Base-by-base conservation (phyloP, 176 grass and related monocot species). In the Elaeis guineensis region DNA sequence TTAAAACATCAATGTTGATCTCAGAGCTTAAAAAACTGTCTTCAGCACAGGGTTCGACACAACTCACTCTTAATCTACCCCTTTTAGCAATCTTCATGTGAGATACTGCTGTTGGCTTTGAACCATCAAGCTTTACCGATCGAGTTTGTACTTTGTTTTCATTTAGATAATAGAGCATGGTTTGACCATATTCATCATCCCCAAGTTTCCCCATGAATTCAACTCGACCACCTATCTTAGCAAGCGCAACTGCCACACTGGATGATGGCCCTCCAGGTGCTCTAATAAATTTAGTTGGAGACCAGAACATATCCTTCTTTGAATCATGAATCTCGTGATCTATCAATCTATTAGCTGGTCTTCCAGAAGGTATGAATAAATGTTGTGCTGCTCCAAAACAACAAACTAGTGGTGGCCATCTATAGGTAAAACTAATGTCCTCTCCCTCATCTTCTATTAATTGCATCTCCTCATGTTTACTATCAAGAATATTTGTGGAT, bases 171-270 rank as follows among this genome's bases (percentile, higher is more conserved):
- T 81, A 82, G 35, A 90, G 6, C 51, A 90, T 59, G 50, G 80
- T 78, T 55, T 80, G 69, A 21, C 87, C 92, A 26, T 82, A 81
- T 19, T 79, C 78, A 73, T 96, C 91, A 72, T 79, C 71, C 7
- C 92, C 92, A 75, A 96, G 72, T 77, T 90, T 90, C 56, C 92
- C 92, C 83, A 96, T 85, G 69, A 96, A 96, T 54, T 17, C 80
- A 60, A 85, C 87, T 56, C 58, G 78, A 30, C 80, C 80, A n/a
- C 83, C 92, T 53, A 82, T 56, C 7, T 71, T 70, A 32, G 87
- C 87, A 67, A 96, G 67, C 59, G 80, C 69, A 62, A 88, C 62
- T 50, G 92, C 92, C 26, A 96, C 87, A 77, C 79, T 84, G 58
- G 83, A 84, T 22, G 83, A 77, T 50, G 86, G 55, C 25, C 92